phyloP scores from a whole-genome alignment of 2,329 filamentous ascomycete species.

The Westerdykella ornata region DNA sequence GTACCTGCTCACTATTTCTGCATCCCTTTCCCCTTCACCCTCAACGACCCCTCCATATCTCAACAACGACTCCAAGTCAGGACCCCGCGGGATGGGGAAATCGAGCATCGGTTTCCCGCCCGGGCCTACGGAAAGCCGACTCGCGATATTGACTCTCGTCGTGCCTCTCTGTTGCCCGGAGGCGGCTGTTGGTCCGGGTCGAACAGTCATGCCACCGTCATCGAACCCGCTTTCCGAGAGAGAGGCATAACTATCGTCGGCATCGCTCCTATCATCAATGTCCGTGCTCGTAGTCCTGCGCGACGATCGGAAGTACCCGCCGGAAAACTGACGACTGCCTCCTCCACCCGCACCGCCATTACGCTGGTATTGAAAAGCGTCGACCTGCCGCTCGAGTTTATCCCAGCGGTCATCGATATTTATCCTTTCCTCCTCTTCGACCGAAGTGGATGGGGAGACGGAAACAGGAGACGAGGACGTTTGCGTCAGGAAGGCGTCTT shows the following conservation, averaged over 20 bases:
- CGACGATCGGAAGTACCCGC: neutral
- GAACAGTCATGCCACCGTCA: constrained; percentile 1
- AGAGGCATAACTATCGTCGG: neutral
- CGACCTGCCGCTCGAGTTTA: constrained; percentile 18
- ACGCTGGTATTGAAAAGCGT: constrained; percentile 10
- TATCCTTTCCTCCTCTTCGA: constrained; percentile 26
- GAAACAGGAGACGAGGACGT: constrained; percentile 27
- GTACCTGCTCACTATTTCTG: constrained; percentile 8
- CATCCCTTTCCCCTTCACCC: constrained; percentile 16
- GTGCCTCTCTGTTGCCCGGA: neutral
- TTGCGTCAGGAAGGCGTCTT: constrained; percentile 24
- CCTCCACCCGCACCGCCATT: neutral
- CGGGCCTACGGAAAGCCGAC: constrained; percentile 23
- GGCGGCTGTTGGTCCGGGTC: constrained; percentile 3
- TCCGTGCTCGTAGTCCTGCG: constrained; percentile 13
- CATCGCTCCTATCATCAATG: neutral
- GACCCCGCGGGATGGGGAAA: constrained; percentile 29
- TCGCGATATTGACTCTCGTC: neutral
- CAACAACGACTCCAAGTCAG: constrained; percentile 20
- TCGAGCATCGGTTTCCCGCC: constrained; percentile 31
- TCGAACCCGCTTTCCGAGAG: neutral
- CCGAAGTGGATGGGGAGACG: constrained; percentile 25
- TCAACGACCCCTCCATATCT: too few species aligned
- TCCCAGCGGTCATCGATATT: constrained; percentile 32
- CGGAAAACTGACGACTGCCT: neutral